phyloP scores from a whole-genome alignment of 495 filamentous ascomycete species.

The Wilcoxina mikolae region DNA sequence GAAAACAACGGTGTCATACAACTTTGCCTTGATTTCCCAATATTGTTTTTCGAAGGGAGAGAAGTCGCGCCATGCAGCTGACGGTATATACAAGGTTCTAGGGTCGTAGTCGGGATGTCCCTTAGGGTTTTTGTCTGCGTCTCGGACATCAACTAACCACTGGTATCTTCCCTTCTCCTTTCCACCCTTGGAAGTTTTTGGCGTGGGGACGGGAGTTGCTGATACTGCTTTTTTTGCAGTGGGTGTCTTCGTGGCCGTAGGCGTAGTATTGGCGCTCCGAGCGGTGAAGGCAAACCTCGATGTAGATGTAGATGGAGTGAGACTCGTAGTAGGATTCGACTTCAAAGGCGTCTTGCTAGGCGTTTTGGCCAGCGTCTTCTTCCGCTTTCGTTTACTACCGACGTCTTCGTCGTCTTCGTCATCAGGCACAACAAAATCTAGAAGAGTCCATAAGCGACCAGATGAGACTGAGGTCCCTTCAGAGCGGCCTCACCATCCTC shows the following conservation, averaged over 20 bases:
- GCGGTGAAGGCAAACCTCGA: constrained; percentile 46
- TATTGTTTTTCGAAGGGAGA: constrained; percentile 96
- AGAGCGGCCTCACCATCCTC: constrained; percentile 33
- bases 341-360: constrained; percentile 42
- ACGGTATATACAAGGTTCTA: constrained; percentile 78
- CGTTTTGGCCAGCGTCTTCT: neutral
- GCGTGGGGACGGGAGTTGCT: constrained; percentile 36
- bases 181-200: constrained; percentile 45
- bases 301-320: constrained; percentile 40
- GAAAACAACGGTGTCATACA: constrained; percentile 95
- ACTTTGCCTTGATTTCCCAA: constrained; percentile 98
- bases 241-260: constrained; percentile 34
- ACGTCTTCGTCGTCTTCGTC: constrained; percentile 58
- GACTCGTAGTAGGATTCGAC: constrained; percentile 37
- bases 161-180: constrained; percentile 69
- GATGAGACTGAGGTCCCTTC: constrained; percentile 32
- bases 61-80: constrained; percentile 58
- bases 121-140: constrained; percentile 62
- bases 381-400: constrained; percentile 35
- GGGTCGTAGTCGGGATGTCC: constrained; percentile 83
- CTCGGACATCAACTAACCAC: constrained; percentile 74
- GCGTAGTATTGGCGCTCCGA: constrained; percentile 78
- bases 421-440: constrained; percentile 29
- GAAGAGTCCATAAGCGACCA: constrained; percentile 69
- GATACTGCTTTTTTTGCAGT: constrained; percentile 36